A percentile compares a stretch with the other conserved stretches of the same genome.
These are phyloP conservation scores for Quercus phellos DNA, from an alignment of 331 rosid species.

Conservation along the genomic window DNA sequence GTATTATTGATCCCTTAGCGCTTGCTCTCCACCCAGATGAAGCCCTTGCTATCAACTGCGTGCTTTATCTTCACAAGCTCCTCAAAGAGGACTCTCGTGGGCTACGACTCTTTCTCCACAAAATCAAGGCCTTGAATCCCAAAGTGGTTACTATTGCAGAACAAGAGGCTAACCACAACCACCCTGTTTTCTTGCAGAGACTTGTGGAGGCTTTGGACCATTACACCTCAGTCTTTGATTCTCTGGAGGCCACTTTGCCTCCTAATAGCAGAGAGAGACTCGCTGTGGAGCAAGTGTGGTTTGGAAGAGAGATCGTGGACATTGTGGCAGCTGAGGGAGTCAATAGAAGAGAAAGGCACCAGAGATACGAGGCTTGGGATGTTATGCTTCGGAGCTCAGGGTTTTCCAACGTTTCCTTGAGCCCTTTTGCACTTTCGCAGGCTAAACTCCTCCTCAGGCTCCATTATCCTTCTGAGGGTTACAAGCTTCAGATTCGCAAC, in stretches of 20 bases:
- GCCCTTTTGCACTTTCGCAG: conserved; percentile 53
- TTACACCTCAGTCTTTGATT: conserved; percentile 38
- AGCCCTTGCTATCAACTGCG: conserved; percentile 50
- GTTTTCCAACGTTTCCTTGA: conserved; percentile 41
- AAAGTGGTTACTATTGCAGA: conserved; percentile 45
- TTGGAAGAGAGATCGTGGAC: conserved; percentile 42
- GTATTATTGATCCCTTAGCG: conserved; percentile 11
- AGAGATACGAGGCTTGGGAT: conserved; percentile 45
- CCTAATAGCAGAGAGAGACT: conserved; percentile 44
- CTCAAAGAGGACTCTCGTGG: conserved; percentile 20
- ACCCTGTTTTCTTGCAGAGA: conserved; percentile 34
- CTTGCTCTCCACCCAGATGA: conserved; percentile 33
- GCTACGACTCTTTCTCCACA: conserved; percentile 28
- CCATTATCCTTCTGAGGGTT: conserved; percentile 56
- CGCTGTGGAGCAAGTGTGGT: conserved; percentile 45
- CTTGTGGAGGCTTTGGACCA: conserved; percentile 45
- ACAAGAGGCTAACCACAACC: conserved; percentile 39
- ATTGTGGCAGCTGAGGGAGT: conserved; percentile 24
- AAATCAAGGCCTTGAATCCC: conserved; percentile 43
- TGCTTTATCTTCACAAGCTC: conserved; percentile 39
- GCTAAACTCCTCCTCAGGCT: conserved; percentile 53
- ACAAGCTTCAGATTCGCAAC: conserved; percentile 36
- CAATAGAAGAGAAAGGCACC: conserved; percentile 20
- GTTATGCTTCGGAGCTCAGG: conserved; percentile 35
- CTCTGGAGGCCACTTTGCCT: conserved; percentile 51